Base-by-base conservation (phyloP, 2,329 filamentous ascomycete species). In the Xylaria hypoxylon region DNA sequence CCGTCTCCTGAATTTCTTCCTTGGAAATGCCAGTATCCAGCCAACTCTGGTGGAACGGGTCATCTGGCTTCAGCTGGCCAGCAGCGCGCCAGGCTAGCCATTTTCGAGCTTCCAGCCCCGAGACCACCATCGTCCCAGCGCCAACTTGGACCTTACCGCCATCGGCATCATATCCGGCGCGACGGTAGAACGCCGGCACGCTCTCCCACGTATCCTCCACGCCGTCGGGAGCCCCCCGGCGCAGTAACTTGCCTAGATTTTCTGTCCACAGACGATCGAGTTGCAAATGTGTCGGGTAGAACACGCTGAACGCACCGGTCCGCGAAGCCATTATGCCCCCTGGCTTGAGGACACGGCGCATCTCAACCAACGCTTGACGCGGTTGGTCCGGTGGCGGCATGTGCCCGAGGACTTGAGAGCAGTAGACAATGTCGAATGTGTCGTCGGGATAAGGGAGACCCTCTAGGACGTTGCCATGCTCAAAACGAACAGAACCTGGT, bases 351-450 rank as follows among this genome's bases (percentile, higher is more conserved):
- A 84, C 80, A 0, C 83, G 77, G 2, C 79, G 68, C 77, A 83
- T 81, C 72, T 84, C 82, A 7, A 64, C 60, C 42, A 83, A 65
- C 1, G 81, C 80, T 2, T 47, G 71, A 60, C 62, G 5, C 68
- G 72, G 57, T 15, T 71, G 65, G 1, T 76, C 70, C 0, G 77
- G 78, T 6, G 74, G 71, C 8, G 77, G 73, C 15, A 84, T 68
- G 61, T 84, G 81, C 5, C 77, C 77, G 15, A 85, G 76, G 1
- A 84, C 74, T 69, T 84, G 81, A n/a, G 78, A 79, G 28, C 75
- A 76, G 69, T 79, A 83, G 22, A 82, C 77, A 3, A 84, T 70
- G 67, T 84, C 81, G 61, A 84, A 84, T 13, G 70, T 71, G 33
- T 65, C 67, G 45, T 84, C 79, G 0, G 74, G 52, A 26, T 80